Percentiles rank a stretch among this genome's conserved stretches.
Conservation (phyloP, 139 green algal species). For the Micractinium conductrix region DNA sequence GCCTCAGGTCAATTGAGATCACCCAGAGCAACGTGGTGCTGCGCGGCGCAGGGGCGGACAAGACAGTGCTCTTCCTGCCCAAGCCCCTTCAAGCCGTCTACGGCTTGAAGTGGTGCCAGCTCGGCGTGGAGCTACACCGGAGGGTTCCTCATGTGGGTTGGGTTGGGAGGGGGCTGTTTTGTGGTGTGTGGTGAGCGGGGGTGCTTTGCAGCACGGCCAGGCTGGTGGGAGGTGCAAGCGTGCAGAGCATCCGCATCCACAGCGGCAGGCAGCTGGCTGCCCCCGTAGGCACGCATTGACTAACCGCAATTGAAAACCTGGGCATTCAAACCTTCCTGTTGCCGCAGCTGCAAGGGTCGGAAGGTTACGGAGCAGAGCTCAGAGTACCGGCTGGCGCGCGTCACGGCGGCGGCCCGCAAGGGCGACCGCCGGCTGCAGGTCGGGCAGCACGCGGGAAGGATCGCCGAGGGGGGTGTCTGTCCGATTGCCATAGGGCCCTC, state of each 20-base stretch:
- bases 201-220: too few species aligned
- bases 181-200: too few species aligned
- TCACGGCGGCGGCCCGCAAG: neutral
- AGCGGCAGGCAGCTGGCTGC: too few species aligned
- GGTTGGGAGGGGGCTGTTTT: neutral
- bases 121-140: constrained; percentile 17
- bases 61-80: constrained; percentile 2
- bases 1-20: constrained; percentile 4
- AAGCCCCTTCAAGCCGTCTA: neutral
- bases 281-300: too few species aligned
- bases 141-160: constrained; percentile 19
- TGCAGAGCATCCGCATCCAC: too few species aligned
- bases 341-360: too few species aligned
- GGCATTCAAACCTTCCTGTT: too few species aligned
- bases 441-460: neutral
- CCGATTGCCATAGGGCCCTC: neutral
- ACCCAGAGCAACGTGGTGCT: constrained; percentile 26
- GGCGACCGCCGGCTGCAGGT: constrained; percentile 12
- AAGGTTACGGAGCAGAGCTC: too few species aligned
- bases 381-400: neutral
- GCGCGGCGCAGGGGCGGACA: constrained; percentile 11
- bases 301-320: too few species aligned
- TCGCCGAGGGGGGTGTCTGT: neutral
- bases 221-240: neutral
- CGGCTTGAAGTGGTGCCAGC: constrained; percentile 4